A percentile compares a stretch with the other conserved stretches of the same genome.
Conservation (phyloP, 164 flowering plant species). For the Kalanchoe fedtschenkoi region DNA sequence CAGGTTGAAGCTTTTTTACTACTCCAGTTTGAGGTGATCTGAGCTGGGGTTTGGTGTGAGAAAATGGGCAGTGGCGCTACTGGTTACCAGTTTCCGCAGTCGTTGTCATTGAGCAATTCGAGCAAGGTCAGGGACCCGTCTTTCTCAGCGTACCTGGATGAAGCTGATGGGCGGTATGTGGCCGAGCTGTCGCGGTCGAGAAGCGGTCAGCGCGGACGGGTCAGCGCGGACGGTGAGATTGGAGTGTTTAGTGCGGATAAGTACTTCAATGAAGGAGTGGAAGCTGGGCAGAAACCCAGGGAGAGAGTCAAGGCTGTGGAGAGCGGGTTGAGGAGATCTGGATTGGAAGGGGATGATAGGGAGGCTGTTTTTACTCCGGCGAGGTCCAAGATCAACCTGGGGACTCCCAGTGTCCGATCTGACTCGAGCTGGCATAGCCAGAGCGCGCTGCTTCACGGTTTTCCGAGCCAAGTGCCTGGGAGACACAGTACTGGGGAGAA, state of each 20-base stretch:
- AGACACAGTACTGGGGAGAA: constrained; percentile 10
- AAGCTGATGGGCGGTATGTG: constrained; percentile 18
- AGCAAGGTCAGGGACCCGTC: constrained; percentile 28
- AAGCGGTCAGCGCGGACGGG: background rate
- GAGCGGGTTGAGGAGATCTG: background rate
- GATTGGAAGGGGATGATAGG: constrained; percentile 10
- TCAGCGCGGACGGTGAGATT: constrained; percentile 49
- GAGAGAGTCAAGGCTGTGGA: background rate
- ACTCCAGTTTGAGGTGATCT: background rate
- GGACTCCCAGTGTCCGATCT: constrained; percentile 46
- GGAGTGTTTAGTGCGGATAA: constrained; percentile 63
- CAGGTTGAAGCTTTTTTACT: background rate
- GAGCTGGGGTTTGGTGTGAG: background rate
- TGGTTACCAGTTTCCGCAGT: constrained; percentile 9
- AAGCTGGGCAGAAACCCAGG: constrained; percentile 14
- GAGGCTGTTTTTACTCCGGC: constrained; percentile 9
- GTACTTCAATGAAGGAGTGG: constrained; percentile 55
- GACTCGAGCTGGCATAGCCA: constrained; percentile 77
- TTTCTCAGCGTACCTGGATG: constrained; percentile 32
- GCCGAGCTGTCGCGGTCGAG: background rate
- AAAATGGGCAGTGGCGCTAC: background rate
- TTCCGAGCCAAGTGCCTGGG: constrained; percentile 10
- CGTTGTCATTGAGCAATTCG: constrained; percentile 5
- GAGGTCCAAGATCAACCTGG: constrained; percentile 16
- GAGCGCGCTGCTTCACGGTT: constrained; percentile 29